Evolutionary conservation across 2,329 filamentous ascomycete genomes (phyloP).

Genomic region (Scedosporium dehoogii): DNA sequence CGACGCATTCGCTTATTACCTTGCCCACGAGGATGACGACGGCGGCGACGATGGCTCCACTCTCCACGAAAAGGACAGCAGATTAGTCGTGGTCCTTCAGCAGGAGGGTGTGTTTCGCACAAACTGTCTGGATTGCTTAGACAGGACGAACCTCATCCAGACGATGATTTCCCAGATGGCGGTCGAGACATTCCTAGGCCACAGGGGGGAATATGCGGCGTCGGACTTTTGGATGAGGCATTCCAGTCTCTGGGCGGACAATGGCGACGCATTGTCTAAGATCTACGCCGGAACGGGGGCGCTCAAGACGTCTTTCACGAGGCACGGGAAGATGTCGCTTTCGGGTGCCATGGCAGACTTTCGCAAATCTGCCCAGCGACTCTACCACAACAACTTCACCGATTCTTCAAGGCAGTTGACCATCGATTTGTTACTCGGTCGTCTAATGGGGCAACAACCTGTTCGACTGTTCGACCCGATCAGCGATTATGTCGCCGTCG

Average conservation of each 20-base stretch:
- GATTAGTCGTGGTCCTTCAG: constrained; percentile 64
- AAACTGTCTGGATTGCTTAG: constrained; percentile 92
- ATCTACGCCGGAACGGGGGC: constrained; percentile 97
- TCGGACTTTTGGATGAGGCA: constrained; percentile 89
- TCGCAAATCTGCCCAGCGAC: constrained; percentile 82
- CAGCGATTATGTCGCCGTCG: constrained; percentile 76
- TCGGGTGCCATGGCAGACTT: constrained; percentile 91
- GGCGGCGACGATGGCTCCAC: constrained; percentile 28
- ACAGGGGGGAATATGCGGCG: constrained; percentile 57
- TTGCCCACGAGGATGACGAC: constrained; percentile 64
- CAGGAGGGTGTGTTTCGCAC: constrained; percentile 95
- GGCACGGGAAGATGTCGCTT: constrained; percentile 90
- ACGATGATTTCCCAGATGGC: constrained; percentile 93
- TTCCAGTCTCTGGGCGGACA: constrained; percentile 92
- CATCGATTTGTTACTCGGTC: constrained; percentile 84
- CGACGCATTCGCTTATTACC: constrained; percentile 84
- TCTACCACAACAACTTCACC: constrained; percentile 96
- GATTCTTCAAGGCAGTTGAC: constrained; percentile 90
- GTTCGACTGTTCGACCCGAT: constrained; percentile 90
- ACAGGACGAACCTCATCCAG: constrained; percentile 92
- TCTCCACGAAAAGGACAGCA: constrained; percentile 17
- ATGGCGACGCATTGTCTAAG: constrained; percentile 84
- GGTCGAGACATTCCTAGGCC: constrained; percentile 70
- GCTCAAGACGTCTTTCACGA: constrained; percentile 88
- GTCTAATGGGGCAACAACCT: constrained; percentile 70